phyloP scores from a whole-genome alignment of 768 basidiomycete species.

The Boletus coccyginus region DNA sequence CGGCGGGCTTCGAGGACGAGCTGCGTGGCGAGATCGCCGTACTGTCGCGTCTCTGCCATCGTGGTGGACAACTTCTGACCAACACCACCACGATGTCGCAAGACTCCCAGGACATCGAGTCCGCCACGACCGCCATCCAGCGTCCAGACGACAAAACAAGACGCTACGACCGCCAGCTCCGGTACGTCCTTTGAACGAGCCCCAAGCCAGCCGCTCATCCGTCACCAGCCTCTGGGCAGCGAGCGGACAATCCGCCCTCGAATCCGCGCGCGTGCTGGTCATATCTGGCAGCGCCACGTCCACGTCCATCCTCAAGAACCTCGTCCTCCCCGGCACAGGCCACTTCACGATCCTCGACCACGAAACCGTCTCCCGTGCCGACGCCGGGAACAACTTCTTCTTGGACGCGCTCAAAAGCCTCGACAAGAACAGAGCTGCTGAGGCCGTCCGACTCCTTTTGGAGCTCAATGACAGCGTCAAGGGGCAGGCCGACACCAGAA shows the following conservation, averaged over 20 bases:
- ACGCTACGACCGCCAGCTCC: slow-evolving; percentile 92
- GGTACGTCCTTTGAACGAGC: slow-evolving; percentile 44
- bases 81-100: slow-evolving; percentile 28
- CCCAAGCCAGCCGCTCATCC: neutral
- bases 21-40: slow-evolving; percentile 83
- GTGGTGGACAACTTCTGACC: neutral
- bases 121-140: slow-evolving; percentile 44
- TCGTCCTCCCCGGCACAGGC: slow-evolving; percentile 95
- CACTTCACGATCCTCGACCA: slow-evolving; percentile 89
- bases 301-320: slow-evolving; percentile 90
- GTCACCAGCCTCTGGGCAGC: slow-evolving; percentile 82
- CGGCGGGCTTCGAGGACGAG: slow-evolving; percentile 85
- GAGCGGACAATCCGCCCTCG: slow-evolving; percentile 86
- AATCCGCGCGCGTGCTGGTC: slow-evolving; percentile 78
- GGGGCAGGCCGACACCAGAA: slow-evolving; percentile 57
- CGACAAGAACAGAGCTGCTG: slow-evolving; percentile 74
- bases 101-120: slow-evolving; percentile 48
- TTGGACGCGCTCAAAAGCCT: slow-evolving; percentile 73
- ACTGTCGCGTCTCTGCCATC: slow-evolving; percentile 44
- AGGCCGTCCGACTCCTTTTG: slow-evolving; percentile 69
- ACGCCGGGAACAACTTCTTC: slow-evolving; percentile 97
- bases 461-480: slow-evolving; percentile 91
- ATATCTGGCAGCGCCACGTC: slow-evolving; percentile 80
- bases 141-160: slow-evolving; percentile 81
- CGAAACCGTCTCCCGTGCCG: slow-evolving; percentile 56